Evolutionary conservation across 1,284 basidiomycete genomes (phyloP).

Genomic region (Ustilago bromivora): DNA sequence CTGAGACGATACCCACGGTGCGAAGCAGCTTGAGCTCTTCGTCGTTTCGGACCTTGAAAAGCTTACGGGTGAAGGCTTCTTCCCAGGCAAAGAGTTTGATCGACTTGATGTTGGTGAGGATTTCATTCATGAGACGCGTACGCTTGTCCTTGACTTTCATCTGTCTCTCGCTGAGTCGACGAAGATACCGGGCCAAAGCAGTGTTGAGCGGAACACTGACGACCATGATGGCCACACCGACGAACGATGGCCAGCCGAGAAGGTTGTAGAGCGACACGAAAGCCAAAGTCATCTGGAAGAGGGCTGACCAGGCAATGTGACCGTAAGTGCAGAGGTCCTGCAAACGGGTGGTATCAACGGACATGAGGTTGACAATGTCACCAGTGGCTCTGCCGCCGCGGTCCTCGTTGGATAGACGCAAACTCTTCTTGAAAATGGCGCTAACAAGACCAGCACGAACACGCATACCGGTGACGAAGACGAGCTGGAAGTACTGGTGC

Average conservation of each 20-base stretch:
- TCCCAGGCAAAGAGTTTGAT: slow-evolving; percentile 68
- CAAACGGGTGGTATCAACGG: slow-evolving; percentile 88
- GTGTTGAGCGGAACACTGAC: slow-evolving; percentile 77
- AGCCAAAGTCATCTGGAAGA: slow-evolving; percentile 70
- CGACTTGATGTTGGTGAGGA: slow-evolving; percentile 66
- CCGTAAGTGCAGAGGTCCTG: slow-evolving; percentile 89
- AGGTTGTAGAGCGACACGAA: slow-evolving; percentile 77
- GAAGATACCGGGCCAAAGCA: slow-evolving; percentile 79
- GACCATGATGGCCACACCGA: slow-evolving; percentile 86
- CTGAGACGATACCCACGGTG: slow-evolving; percentile 78
- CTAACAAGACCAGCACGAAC: slow-evolving; percentile 88
- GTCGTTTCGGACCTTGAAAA: slow-evolving; percentile 78
- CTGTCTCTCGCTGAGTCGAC: slow-evolving; percentile 79
- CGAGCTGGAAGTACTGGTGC: slow-evolving; percentile 82
- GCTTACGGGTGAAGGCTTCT: slow-evolving; percentile 73
- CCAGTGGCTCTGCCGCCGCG: slow-evolving; percentile 84
- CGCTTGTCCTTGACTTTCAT: slow-evolving; percentile 88
- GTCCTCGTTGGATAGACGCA: slow-evolving; percentile 80
- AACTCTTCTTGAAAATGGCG: slow-evolving; percentile 78
- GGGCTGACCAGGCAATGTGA: slow-evolving; percentile 80
- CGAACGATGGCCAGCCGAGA: slow-evolving; percentile 83
- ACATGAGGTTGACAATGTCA: slow-evolving; percentile 90
- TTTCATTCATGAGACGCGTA: slow-evolving; percentile 66
- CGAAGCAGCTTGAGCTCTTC: slow-evolving; percentile 83
- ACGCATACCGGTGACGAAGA: slow-evolving; percentile 74